These are phyloP conservation scores for Annulohypoxylon truncatum DNA, from an alignment of 2,329 filamentous ascomycete species.

Conservation along the genomic window DNA sequence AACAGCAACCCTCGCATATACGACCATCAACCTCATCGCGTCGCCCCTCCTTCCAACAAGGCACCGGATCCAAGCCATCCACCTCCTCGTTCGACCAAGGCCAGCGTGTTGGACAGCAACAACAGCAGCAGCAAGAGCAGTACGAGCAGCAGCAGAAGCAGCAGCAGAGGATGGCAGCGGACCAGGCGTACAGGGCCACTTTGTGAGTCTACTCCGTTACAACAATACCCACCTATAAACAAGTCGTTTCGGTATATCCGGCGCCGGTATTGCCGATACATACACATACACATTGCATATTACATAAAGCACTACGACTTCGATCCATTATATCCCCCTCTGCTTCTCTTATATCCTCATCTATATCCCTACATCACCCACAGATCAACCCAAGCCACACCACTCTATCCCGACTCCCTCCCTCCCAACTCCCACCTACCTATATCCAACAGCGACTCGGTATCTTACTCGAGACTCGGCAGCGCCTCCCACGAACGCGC, in stretches of 20 bases:
- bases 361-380: not conserved
- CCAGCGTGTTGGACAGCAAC: conserved; percentile 1
- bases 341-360: not conserved
- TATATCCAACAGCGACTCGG: not conserved
- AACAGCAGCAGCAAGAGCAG: not conserved
- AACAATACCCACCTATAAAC: not conserved
- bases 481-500: conserved; percentile 40
- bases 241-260: not conserved
- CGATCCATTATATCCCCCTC: not conserved
- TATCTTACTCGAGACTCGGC: too few relatives aligned
- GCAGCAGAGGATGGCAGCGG: conserved; percentile 27
- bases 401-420: too few relatives aligned
- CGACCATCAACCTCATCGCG: conserved; percentile 6
- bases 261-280: not conserved
- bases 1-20: not conserved
- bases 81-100: conserved; percentile 11
- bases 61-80: conserved; percentile 4
- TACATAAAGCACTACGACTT: not conserved
- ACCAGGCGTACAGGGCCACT: conserved; percentile 29
- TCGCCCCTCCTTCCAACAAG: conserved; percentile 13
- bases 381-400: too few relatives aligned
- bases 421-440: too few relatives aligned
- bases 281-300: not conserved
- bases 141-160: conserved; percentile 2
- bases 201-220: conserved; percentile 23